These are phyloP conservation scores for Manihot esculenta DNA, from an alignment of 441 rosid genomes.

Conservation along the genomic window DNA sequence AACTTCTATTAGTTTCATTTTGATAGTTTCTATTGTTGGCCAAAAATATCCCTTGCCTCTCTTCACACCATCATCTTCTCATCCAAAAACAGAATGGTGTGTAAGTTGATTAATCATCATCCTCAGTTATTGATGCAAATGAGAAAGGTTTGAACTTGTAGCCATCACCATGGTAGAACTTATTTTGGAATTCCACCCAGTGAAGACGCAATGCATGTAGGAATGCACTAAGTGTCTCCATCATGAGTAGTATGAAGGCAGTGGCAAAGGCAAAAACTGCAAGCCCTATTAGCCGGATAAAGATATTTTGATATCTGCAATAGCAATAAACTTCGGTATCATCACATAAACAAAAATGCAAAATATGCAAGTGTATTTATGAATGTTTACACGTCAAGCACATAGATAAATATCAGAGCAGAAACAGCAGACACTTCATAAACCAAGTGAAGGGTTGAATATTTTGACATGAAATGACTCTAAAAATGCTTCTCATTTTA, in stretches of 20 bases:
- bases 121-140: conserved; percentile 64
- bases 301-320: conserved; percentile 80
- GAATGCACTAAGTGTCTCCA: conserved; percentile 99
- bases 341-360: neutral
- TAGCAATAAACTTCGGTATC: conserved; percentile 2
- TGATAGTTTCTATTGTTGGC: conserved; percentile 12
- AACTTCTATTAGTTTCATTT: conserved; percentile 5
- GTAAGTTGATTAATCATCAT: conserved; percentile 51
- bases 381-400: neutral
- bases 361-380: neutral
- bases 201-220: conserved; percentile 99
- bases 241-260: conserved; percentile 88
- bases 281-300: conserved; percentile 74
- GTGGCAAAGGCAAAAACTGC: conserved; percentile 94
- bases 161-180: conserved; percentile 97
- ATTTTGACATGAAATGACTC: neutral
- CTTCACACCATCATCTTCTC: conserved; percentile 13
- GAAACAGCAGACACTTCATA: neutral
- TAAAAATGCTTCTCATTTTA: neutral
- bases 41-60: conserved; percentile 16
- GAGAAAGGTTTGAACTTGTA: conserved; percentile 94
- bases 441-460: neutral
- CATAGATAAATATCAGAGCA: neutral
- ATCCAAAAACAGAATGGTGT: conserved; percentile 15
- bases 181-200: conserved; percentile 95